Conservation (phyloP, 805 yeast genomes). For the Candida easanensis region DNA sequence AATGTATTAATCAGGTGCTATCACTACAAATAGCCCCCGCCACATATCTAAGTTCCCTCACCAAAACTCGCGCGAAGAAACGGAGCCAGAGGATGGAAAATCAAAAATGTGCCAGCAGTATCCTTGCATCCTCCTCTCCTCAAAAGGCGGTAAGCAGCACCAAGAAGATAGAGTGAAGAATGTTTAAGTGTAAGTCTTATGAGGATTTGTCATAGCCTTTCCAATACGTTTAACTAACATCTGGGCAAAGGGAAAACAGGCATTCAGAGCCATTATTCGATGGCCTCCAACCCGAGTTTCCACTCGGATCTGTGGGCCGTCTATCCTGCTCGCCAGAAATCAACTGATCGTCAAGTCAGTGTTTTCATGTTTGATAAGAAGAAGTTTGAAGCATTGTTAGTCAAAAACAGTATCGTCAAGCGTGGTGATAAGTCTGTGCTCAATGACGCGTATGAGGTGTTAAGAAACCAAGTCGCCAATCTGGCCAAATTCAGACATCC, state of each 20-base stretch:
- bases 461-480: slow-evolving; percentile 66
- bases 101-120: neutral
- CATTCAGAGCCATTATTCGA: slow-evolving; percentile 62
- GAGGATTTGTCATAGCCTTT: neutral
- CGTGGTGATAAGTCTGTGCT: slow-evolving; percentile 47
- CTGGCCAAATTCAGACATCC: slow-evolving; percentile 88
- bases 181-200: neutral
- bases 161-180: neutral
- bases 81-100: neutral
- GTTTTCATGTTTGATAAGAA: slow-evolving; percentile 87
- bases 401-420: slow-evolving; percentile 46
- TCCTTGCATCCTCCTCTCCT: neutral
- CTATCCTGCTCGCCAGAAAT: slow-evolving; percentile 75
- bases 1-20: too few species aligned
- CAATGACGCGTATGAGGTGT: slow-evolving; percentile 61
- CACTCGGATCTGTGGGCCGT: slow-evolving; percentile 80
- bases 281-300: slow-evolving; percentile 70
- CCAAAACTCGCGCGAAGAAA: too few species aligned
- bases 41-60: too few species aligned
- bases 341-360: slow-evolving; percentile 62
- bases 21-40: too few species aligned
- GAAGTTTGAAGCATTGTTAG: slow-evolving; percentile 57
- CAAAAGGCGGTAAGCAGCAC: neutral
- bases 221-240: neutral
- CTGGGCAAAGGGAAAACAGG: slow-evolving; percentile 40